Evolutionary conservation across 352 stramenopile genomes (phyloP).

Genomic region (Phytophthora crassamura): DNA sequence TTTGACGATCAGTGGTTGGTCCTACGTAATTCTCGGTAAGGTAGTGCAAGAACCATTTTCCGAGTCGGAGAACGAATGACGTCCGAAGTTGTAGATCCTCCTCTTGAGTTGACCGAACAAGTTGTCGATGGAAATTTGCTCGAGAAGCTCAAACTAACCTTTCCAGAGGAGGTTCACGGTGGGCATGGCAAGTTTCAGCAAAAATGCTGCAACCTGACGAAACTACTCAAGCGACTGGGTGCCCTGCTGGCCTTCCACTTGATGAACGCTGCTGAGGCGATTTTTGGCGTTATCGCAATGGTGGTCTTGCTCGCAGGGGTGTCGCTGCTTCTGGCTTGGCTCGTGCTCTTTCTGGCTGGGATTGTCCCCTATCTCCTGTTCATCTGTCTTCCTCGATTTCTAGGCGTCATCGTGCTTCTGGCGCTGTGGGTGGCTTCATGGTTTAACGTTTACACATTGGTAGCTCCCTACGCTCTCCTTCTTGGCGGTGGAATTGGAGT

Average conservation of each 20-base stretch:
- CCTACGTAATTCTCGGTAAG: no score
- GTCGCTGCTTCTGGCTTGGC: neutral
- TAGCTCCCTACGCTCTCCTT: neutral
- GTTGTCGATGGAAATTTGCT: neutral
- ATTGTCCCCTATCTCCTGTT: no score
- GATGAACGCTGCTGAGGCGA: constrained; percentile 11
- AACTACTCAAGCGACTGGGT: neutral
- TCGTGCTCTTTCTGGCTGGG: neutral
- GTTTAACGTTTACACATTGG: neutral
- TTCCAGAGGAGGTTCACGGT: neutral
- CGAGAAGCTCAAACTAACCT: neutral
- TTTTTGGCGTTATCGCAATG: constrained; percentile 3
- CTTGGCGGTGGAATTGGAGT: neutral
- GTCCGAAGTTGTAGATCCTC: no score
- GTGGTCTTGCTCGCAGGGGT: neutral
- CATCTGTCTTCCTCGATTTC: neutral
- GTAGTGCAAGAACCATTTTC: no score
- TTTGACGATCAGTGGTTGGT: no score
- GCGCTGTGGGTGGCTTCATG: neutral
- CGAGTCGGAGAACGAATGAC: no score
- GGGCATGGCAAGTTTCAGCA: neutral
- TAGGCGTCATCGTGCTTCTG: neutral
- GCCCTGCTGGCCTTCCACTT: constrained; percentile 18
- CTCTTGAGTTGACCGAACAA: neutral
- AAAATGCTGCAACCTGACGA: neutral